phyloP scores from a whole-genome alignment of 768 basidiomycete genomes.

The Lentinula edodes region DNA sequence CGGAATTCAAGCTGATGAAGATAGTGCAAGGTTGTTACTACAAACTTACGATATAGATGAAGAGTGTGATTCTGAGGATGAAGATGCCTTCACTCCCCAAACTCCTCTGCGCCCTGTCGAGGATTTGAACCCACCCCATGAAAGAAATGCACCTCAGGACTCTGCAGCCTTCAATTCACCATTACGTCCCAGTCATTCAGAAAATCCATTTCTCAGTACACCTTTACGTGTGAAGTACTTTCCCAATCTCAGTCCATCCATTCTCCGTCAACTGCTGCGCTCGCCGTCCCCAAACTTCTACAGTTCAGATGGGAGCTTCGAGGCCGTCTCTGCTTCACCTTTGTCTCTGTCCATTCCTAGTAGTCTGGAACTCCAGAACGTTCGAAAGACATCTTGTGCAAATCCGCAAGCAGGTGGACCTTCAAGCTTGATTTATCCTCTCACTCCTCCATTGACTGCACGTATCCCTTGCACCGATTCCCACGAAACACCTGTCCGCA shows the following conservation, averaged over 20 bases:
- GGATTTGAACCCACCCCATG: neutral
- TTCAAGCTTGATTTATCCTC: slow-evolving; percentile 9
- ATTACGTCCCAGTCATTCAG: neutral
- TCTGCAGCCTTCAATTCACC: neutral
- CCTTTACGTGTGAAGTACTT: slow-evolving; percentile 3
- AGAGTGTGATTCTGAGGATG: neutral
- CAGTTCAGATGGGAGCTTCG: neutral
- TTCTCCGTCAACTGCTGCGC: neutral
- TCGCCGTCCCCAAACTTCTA: neutral
- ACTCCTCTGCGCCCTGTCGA: neutral
- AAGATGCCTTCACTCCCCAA: neutral
- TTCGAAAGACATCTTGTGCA: neutral
- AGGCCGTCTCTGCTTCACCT: too few species aligned
- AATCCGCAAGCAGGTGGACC: neutral
- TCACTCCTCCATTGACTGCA: slow-evolving; percentile 16
- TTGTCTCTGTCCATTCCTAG: neutral
- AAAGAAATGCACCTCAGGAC: neutral
- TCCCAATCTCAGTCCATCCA: neutral
- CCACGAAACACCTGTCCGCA: slow-evolving; percentile 2
- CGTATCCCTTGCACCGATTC: slow-evolving; percentile 9
- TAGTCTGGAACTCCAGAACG: neutral
- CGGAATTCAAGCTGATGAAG: neutral
- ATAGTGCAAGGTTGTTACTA: neutral
- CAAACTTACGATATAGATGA: neutral
- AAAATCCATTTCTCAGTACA: slow-evolving; percentile 1